Evolutionary conservation across 2,329 filamentous ascomycete species (phyloP).

Genomic region (Tolypocladium endophyticum): DNA sequence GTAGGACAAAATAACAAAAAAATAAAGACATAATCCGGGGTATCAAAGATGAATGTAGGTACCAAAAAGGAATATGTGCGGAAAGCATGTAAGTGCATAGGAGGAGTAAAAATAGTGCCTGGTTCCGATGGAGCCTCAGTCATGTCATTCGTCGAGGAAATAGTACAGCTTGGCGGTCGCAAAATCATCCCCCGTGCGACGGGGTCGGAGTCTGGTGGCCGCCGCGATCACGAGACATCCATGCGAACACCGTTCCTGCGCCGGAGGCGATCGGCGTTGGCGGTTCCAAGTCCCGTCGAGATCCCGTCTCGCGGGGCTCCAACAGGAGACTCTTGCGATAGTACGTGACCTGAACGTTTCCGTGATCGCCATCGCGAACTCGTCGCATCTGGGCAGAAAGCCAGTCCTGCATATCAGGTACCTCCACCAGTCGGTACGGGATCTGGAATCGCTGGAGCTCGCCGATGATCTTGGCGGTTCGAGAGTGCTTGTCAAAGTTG

Average conservation of each 20-base stretch:
- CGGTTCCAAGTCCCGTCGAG: slow-evolving; percentile 21
- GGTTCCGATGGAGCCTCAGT: neutral
- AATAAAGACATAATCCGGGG: slow-evolving; percentile 15
- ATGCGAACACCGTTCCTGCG: slow-evolving; percentile 30
- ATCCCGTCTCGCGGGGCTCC: slow-evolving; percentile 56
- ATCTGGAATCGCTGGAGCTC: slow-evolving; percentile 95
- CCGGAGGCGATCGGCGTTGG: slow-evolving; percentile 18
- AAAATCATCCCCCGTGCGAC: slow-evolving; percentile 6
- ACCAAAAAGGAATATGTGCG: slow-evolving; percentile 19
- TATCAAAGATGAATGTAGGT: slow-evolving; percentile 26
- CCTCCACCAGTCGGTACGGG: slow-evolving; percentile 71
- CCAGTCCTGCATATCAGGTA: slow-evolving; percentile 90
- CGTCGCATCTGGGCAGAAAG: slow-evolving; percentile 70
- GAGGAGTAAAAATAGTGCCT: neutral
- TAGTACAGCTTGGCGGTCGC: neutral
- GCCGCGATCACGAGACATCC: slow-evolving; percentile 38
- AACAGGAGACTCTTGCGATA: slow-evolving; percentile 79
- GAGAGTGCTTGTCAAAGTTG: slow-evolving; percentile 96
- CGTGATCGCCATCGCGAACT: slow-evolving; percentile 51
- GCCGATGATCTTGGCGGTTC: slow-evolving; percentile 89
- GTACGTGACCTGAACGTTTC: slow-evolving; percentile 49
- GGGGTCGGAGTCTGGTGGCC: slow-evolving; percentile 17
- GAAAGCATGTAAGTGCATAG: slow-evolving; percentile 4
- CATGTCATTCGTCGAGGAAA: neutral
- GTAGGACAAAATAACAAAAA: slow-evolving; percentile 8